Percentiles rank a stretch among this genome's conserved stretches.
Evolutionary conservation across 75 land plant species (phyloP).

Genomic region (Cupressus sempervirens): DNA sequence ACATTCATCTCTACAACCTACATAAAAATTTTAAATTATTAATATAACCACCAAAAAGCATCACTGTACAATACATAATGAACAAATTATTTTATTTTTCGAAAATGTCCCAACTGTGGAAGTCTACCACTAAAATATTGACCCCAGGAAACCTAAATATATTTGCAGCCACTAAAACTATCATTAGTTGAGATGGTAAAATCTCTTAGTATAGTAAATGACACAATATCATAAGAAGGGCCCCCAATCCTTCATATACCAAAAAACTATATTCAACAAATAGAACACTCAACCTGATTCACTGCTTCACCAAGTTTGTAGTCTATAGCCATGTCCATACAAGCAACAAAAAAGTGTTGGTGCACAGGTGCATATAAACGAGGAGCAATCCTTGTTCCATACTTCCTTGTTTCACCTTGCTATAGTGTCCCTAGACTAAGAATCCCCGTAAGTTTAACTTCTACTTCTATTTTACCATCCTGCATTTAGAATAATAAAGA

Average conservation of each 20-base stretch:
- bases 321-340: slow-evolving; percentile 98
- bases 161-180: not conserved
- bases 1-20: slow-evolving; percentile 97
- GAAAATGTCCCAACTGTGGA: not conserved
- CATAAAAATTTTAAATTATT: not conserved
- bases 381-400: slow-evolving; percentile 95
- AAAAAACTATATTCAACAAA: not conserved
- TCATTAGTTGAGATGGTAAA: not conserved
- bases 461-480: slow-evolving; percentile 99
- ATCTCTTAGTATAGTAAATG: not conserved
- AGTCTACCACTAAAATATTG: not conserved
- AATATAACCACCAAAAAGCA: not conserved
- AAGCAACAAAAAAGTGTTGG: slow-evolving; percentile 99
- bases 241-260: slow-evolving; percentile 1
- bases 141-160: not conserved
- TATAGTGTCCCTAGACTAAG: slow-evolving; percentile 91
- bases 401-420: slow-evolving; percentile 82
- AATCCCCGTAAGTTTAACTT: slow-evolving; percentile 96
- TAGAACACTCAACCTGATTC: slow-evolving; percentile 70
- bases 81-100: not conserved
- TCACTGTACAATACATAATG: not conserved
- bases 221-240: not conserved
- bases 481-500: slow-evolving; percentile 35
- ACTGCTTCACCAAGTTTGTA: slow-evolving; percentile 84
- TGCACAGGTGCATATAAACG: slow-evolving; percentile 98